phyloP scores from a whole-genome alignment of 805 yeast genomes.

The Candida verbasci region DNA sequence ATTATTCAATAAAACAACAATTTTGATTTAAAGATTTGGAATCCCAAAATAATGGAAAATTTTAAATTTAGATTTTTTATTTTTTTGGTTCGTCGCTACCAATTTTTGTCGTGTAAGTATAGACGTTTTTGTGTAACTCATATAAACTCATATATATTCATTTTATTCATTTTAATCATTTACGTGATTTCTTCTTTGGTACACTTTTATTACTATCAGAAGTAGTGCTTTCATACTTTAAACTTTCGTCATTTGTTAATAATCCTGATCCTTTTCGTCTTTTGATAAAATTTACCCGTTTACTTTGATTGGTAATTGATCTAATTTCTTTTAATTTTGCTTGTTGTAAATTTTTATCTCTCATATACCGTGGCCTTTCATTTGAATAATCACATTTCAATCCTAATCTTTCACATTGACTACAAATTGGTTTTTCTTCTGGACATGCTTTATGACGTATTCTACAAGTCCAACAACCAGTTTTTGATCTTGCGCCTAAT shows the following conservation, averaged over 20 bases:
- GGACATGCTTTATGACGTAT: slow-evolving; percentile 70
- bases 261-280: slow-evolving; percentile 7
- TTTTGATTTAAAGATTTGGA: too few species aligned
- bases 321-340: slow-evolving; percentile 49
- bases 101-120: too few species aligned
- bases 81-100: too few species aligned
- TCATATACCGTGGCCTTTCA: slow-evolving; percentile 53
- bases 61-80: too few species aligned
- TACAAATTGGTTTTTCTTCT: slow-evolving; percentile 58
- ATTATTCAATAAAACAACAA: too few species aligned
- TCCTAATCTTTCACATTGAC: slow-evolving; percentile 53
- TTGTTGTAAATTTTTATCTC: slow-evolving; percentile 34
- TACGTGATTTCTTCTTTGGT: too few species aligned
- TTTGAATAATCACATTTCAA: slow-evolving; percentile 53
- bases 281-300: slow-evolving; percentile 13
- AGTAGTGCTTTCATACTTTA: not conserved
- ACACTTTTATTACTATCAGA: too few species aligned
- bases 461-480: slow-evolving; percentile 80
- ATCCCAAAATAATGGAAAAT: too few species aligned
- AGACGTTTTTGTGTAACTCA: too few species aligned
- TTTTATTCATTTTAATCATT: too few species aligned
- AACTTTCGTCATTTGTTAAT: slow-evolving; percentile 1
- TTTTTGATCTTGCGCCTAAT: slow-evolving; percentile 38
- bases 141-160: too few species aligned
- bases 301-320: slow-evolving; percentile 31